Percentiles rank a stretch among this genome's conserved stretches.
phyloP scores from a whole-genome alignment of 306 rosid genomes.

The Sindora glabra region DNA sequence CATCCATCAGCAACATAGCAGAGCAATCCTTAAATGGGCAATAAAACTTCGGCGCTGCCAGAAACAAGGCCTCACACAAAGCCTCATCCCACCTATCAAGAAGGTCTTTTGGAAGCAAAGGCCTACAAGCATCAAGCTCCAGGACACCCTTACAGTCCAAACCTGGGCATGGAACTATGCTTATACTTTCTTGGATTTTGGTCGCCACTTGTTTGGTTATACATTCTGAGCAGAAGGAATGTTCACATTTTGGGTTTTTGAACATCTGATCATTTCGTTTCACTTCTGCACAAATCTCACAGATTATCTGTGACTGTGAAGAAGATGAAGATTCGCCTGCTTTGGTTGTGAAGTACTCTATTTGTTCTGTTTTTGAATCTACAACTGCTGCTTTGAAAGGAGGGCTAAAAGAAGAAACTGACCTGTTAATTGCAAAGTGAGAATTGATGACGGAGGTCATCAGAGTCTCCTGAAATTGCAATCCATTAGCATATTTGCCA shows the following conservation, averaged over 20 bases:
- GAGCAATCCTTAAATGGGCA: constrained; percentile 65
- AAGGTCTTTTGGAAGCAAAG: constrained; percentile 29
- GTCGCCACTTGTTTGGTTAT: constrained; percentile 37
- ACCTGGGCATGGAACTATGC: constrained; percentile 39
- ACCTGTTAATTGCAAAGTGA: too few species aligned
- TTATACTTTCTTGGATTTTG: constrained; percentile 35
- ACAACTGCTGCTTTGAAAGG: too few species aligned
- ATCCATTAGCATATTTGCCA: constrained; percentile 24
- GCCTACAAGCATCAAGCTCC: constrained; percentile 34
- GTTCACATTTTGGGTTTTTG: constrained; percentile 23
- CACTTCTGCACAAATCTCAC: constrained; percentile 43
- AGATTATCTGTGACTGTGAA: constrained; percentile 16
- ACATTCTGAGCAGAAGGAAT: constrained; percentile 45
- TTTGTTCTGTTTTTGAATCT: too few species aligned
- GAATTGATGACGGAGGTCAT: constrained; percentile 12
- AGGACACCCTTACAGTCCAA: constrained; percentile 28
- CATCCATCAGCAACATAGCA: constrained; percentile 28
- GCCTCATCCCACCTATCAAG: constrained; percentile 38
- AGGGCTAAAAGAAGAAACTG: too few species aligned
- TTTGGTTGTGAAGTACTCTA: too few species aligned
- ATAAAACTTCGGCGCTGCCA: constrained; percentile 13
- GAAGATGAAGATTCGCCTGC: too few species aligned
- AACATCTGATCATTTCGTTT: constrained; percentile 24
- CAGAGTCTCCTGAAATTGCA: constrained; percentile 46
- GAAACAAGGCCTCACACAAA: constrained; percentile 26